Evolutionary conservation across 768 basidiomycete species (phyloP).

Genomic region (Mycena belliarum): DNA sequence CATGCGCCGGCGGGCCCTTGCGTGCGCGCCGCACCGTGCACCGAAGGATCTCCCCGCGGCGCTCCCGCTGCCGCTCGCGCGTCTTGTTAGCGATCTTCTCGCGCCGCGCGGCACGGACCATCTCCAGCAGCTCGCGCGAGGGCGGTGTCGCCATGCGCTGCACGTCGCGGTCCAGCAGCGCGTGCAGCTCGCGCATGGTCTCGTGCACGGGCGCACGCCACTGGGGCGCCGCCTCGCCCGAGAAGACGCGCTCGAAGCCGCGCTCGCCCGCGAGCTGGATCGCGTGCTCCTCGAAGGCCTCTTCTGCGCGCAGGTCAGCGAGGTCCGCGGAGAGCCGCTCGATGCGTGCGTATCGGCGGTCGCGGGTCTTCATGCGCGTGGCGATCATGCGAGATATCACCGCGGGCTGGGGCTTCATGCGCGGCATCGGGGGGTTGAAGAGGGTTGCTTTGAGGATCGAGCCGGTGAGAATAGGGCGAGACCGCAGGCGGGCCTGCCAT

Average conservation of each 20-base stretch:
- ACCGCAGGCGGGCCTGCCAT: conserved; percentile 54
- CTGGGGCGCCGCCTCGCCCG: conserved; percentile 20
- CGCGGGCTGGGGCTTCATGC: conserved; percentile 76
- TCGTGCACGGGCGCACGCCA: conserved; percentile 46
- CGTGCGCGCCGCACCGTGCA: conserved; percentile 48
- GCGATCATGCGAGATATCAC: conserved; percentile 72
- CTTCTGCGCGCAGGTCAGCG: conserved; percentile 36
- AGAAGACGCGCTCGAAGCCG: conserved; percentile 21
- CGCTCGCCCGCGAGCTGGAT: conserved; percentile 1
- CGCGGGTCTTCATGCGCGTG: conserved; percentile 38
- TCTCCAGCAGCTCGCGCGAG: conserved; percentile 48
- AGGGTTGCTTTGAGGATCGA: conserved; percentile 63
- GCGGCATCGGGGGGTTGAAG: conserved; percentile 72
- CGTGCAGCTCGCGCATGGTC: conserved; percentile 31
- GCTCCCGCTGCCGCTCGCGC: conserved; percentile 58
- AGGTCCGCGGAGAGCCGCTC: conserved; percentile 32
- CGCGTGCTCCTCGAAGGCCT: conserved; percentile 20
- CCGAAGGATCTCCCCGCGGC: conserved; percentile 58
- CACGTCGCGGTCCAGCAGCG: conserved; percentile 40
- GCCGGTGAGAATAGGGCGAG: conserved; percentile 72
- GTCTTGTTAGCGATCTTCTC: conserved; percentile 69
- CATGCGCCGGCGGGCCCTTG: conserved; percentile 64
- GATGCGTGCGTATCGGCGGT: conserved; percentile 42
- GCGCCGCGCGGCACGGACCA: conserved; percentile 55
- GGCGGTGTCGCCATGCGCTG: conserved; percentile 44